Conservation (phyloP, 768 basidiomycete species). For the Mycena vitilis region DNA sequence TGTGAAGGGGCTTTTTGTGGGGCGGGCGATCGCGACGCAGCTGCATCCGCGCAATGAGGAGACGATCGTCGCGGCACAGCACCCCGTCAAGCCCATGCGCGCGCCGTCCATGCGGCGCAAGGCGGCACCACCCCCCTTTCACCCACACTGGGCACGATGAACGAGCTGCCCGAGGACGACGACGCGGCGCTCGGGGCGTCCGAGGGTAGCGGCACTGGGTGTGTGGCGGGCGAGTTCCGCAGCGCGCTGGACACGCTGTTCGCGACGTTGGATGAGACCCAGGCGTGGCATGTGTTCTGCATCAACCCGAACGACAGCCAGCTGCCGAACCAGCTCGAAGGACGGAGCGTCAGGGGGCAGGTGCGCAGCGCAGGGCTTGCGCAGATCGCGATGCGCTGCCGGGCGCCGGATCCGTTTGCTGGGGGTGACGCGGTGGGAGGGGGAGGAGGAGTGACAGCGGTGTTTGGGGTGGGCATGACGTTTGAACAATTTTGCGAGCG, state of each 20-base stretch:
- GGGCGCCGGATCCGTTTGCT: too few relatives aligned
- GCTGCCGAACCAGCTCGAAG: conserved; percentile 93
- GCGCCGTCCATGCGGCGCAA: conserved; percentile 91
- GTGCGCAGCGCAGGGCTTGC: conserved; percentile 83
- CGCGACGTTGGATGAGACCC: conserved; percentile 88
- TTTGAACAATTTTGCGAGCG: conserved; percentile 88
- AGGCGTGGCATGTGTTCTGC: conserved; percentile 93
- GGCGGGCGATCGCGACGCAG: conserved; percentile 90
- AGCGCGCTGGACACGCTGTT: conserved; percentile 87
- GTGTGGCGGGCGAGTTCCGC: conserved; percentile 88
- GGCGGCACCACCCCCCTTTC: conserved; percentile 54
- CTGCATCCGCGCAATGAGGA: conserved; percentile 94
- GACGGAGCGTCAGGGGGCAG: conserved; percentile 91
- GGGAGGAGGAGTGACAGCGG: conserved; percentile 47
- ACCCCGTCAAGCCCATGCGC: conserved; percentile 94
- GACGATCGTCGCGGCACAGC: conserved; percentile 94
- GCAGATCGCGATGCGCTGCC: conserved; percentile 73
- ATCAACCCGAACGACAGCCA: conserved; percentile 96
- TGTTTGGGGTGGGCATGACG: conserved; percentile 88
- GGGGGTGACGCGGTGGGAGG: too few relatives aligned
- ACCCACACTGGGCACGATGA: conserved; percentile 48
- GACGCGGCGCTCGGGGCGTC: conserved; percentile 54
- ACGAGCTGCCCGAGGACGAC: conserved; percentile 64
- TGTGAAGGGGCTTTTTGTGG: conserved; percentile 89
- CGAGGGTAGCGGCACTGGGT: conserved; percentile 42